Percentiles rank a stretch among this genome's conserved stretches.
phyloP scores from a whole-genome alignment of 306 rosid species.

The Dalbergia oliveri region DNA sequence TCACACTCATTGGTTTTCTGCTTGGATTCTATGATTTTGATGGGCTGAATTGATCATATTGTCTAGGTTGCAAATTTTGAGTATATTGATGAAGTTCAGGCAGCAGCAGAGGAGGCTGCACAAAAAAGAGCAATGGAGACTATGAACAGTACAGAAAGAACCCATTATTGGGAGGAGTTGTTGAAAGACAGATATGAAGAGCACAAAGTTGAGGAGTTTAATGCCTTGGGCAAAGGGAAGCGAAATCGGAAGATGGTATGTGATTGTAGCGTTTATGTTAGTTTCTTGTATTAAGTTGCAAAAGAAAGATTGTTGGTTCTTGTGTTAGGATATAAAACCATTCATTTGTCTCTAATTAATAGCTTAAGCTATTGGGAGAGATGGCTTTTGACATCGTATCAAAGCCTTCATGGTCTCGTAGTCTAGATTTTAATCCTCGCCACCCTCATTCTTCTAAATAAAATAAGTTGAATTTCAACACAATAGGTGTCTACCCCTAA shows the following conservation, averaged over 20 bases:
- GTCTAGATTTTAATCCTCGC: no score
- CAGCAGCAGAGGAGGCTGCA: slow-evolving; percentile 82
- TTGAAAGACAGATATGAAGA: slow-evolving; percentile 83
- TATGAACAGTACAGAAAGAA: slow-evolving; percentile 63
- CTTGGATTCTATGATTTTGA: slow-evolving; percentile 31
- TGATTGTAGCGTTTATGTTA: slow-evolving; percentile 19
- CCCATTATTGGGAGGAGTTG: slow-evolving; percentile 95
- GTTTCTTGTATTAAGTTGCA: slow-evolving; percentile 25
- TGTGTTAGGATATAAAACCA: no score
- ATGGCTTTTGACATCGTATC: no score
- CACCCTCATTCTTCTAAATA: no score
- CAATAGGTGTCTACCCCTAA: no score
- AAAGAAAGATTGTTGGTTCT: slow-evolving; percentile 7
- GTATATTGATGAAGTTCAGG: slow-evolving; percentile 90
- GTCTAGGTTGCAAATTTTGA: slow-evolving; percentile 95
- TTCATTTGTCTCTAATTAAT: no score
- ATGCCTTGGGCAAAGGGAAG: slow-evolving; percentile 93
- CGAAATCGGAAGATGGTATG: slow-evolving; percentile 93
- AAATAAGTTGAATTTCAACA: no score
- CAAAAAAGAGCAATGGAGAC: slow-evolving; percentile 64
- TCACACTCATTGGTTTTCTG: slow-evolving; percentile 4
- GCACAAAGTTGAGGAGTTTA: slow-evolving; percentile 91
- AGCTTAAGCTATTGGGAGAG: no score
- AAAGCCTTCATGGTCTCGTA: no score
- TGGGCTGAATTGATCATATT: slow-evolving; percentile 35